These are phyloP conservation scores for Chloromonas sp. DNA, from an alignment of 163 green algal genomes.

Conservation along the genomic window DNA sequence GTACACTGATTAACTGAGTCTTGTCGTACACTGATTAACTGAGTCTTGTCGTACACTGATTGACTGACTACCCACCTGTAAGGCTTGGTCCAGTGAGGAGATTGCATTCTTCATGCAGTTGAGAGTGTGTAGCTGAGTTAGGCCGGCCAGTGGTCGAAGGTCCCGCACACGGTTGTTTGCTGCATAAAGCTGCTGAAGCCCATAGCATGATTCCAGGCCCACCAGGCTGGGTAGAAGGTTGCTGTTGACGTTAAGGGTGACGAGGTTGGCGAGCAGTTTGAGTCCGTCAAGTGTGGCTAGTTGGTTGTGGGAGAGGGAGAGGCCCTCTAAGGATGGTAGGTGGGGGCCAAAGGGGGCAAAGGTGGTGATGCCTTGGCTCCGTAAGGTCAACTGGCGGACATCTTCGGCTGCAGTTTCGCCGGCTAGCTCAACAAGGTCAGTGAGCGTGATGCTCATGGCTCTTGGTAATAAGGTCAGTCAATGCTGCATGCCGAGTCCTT, in stretches of 20 bases:
- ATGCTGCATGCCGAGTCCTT: no score
- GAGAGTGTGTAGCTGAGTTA: constrained; percentile 14
- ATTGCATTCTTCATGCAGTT: constrained; percentile 23
- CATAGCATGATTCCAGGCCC: constrained; percentile 12
- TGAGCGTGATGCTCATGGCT: not conserved
- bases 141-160: constrained; percentile 6
- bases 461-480: no score
- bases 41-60: no score
- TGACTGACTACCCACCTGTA: not conserved
- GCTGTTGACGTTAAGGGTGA: constrained; percentile 27
- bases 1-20: no score
- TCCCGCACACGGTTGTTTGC: constrained; percentile 21
- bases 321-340: not conserved
- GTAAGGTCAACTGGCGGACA: not conserved
- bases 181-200: constrained; percentile 23
- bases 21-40: no score
- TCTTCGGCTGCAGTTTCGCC: not conserved
- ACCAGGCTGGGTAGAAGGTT: constrained; percentile 23
- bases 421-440: not conserved
- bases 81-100: constrained; percentile 7
- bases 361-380: not conserved
- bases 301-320: constrained; percentile 11
- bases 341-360: not conserved
- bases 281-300: constrained; percentile 15
- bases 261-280: constrained; percentile 6